These are phyloP conservation scores for Starmerella ratchasimensis DNA, from an alignment of 805 yeast genomes.

Conservation along the genomic window DNA sequence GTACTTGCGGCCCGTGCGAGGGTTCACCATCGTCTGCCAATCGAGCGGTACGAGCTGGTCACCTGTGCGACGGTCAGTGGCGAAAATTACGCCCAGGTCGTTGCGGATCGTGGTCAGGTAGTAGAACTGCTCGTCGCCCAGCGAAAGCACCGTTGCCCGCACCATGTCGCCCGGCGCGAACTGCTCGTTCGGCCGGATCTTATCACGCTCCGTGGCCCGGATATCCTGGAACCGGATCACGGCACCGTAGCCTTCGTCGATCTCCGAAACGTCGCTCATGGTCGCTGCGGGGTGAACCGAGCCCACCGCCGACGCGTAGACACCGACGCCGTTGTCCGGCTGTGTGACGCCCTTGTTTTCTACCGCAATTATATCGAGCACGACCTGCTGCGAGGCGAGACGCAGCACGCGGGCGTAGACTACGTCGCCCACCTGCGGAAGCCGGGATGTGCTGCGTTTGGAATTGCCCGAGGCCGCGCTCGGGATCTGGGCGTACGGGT, in stretches of 20 bases:
- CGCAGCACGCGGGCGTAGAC: constrained; percentile 66
- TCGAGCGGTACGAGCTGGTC: constrained; percentile 75
- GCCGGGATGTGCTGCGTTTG: constrained; percentile 15
- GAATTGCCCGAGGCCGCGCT: constrained; percentile 9
- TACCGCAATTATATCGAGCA: constrained; percentile 59
- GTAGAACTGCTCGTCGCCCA: constrained; percentile 90
- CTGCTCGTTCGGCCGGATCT: constrained; percentile 61
- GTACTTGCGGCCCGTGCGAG: constrained; percentile 60
- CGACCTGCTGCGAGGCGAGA: constrained; percentile 54
- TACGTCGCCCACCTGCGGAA: constrained; percentile 75
- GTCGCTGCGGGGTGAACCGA: constrained; percentile 22
- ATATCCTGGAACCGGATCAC: constrained; percentile 77
- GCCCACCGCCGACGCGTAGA: constrained; percentile 31
- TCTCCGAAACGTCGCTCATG: constrained; percentile 19
- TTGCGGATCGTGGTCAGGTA: constrained; percentile 80
- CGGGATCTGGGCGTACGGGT: constrained; percentile 17
- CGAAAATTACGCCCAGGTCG: constrained; percentile 88
- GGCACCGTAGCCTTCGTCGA: constrained; percentile 83
- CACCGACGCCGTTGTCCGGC: constrained; percentile 54
- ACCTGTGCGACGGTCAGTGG: constrained; percentile 56
- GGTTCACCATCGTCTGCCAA: constrained; percentile 88
- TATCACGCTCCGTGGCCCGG: constrained; percentile 80
- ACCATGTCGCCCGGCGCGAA: constrained; percentile 89
- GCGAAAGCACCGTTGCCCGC: constrained; percentile 61
- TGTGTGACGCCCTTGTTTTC: constrained; percentile 46